phyloP scores from a whole-genome alignment of 2,329 filamentous ascomycete genomes.

The Bipolaris bicolor region DNA sequence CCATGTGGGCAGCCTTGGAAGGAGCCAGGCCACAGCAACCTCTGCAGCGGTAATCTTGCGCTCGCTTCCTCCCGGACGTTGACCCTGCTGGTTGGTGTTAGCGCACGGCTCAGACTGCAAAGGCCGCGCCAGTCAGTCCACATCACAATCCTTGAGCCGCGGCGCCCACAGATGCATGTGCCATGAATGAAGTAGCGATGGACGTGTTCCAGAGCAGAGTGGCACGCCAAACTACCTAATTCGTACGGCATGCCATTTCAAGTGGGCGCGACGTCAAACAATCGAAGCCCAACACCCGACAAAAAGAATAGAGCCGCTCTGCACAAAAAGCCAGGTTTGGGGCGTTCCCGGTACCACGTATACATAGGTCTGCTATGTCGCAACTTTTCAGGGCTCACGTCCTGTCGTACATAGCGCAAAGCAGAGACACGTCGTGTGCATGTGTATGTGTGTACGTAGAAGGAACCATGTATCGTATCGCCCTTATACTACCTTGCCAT shows the following conservation, averaged over 20 bases:
- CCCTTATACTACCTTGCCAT: background rate
- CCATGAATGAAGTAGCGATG: constrained; percentile 22
- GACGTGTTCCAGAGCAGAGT: constrained; percentile 28
- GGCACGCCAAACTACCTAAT: constrained; percentile 14
- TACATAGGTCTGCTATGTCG: background rate
- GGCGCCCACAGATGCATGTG: constrained; percentile 29
- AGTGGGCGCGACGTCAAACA: background rate
- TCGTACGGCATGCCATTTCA: constrained; percentile 9
- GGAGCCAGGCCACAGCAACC: constrained; percentile 29
- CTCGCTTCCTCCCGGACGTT: constrained; percentile 51
- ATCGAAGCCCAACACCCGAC: constrained; percentile 8
- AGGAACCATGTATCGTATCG: background rate
- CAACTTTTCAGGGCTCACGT: background rate
- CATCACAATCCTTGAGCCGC: constrained; percentile 32
- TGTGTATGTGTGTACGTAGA: background rate
- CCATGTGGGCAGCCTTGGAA: constrained; percentile 32
- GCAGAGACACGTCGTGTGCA: background rate
- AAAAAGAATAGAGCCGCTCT: background rate
- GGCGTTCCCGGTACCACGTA: constrained; percentile 1
- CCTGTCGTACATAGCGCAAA: constrained; percentile 1
- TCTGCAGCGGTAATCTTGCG: constrained; percentile 45
- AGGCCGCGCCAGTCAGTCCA: constrained; percentile 28
- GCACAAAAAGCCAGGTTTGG: background rate
- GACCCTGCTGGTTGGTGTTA: constrained; percentile 44
- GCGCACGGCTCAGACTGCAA: constrained; percentile 34